Base-by-base conservation (phyloP, 164 flowering plant species). In the Aristolochia fimbriata region DNA sequence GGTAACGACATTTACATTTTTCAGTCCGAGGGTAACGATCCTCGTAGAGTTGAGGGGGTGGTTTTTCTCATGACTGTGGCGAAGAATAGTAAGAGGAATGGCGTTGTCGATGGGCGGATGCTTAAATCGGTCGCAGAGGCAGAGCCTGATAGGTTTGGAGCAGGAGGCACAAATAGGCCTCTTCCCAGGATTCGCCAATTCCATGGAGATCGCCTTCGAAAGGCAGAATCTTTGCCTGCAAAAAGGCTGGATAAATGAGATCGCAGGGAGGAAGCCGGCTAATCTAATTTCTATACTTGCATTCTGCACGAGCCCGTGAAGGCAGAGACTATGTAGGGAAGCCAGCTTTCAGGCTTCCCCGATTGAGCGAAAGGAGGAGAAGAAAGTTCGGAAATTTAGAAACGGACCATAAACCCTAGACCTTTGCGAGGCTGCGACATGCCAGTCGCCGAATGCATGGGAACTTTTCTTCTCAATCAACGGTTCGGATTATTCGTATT, bases 41-140 rank as follows among this genome's bases (percentile, higher is more conserved):
- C 88, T 77, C 1, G 89, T 63, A 21, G 96, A 84, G 69, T 87
- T 87, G 23, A 86, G 82, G 10, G 88, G 87, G 53, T 91, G 96
- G 12, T 75, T 83, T 25, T 59, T 76, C 79, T 91, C 93, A 4
- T 73, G 75, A 62, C 67, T 76, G 76, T 87, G 93, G 63, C 83
- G 96, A 20, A 91, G 82, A 67, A 91, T 75, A 27, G 93, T 87
- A 21, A 91, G 75, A 21, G 74, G 45, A 0, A 86, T 78, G 1
- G 82, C 61, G 66, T 84, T 87, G 0, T 81, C 68, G 23, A 83
- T 66, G 25, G 61, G 59, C 24, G 74, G 80, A 20, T 71, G 48
- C 58, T 62, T 78, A 64, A 90, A 52, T 47, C 91, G 72, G 27
- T 33, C 47, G 70, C 95, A 90, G 64, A 90, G 78, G 62, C 95